These are phyloP conservation scores for Xylaria sp. DNA, from an alignment of 2,329 filamentous ascomycete genomes.

Conservation along the genomic window DNA sequence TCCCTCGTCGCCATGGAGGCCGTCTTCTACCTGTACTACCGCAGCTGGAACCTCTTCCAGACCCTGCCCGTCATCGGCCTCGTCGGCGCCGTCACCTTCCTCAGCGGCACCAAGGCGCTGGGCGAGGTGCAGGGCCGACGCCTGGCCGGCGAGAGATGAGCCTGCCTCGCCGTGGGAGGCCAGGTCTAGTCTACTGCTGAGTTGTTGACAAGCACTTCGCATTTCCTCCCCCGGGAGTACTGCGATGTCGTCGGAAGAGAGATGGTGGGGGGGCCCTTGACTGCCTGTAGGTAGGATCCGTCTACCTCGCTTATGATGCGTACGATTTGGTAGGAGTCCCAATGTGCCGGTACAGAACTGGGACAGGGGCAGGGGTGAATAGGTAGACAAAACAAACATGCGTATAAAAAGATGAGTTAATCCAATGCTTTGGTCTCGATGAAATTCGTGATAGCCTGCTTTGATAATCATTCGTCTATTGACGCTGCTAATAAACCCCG, in stretches of 20 bases:
- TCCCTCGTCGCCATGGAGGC: constrained; percentile 87
- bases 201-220: too few relatives aligned
- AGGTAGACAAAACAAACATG: neutral
- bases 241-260: too few relatives aligned
- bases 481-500: too few relatives aligned
- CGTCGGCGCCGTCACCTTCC: constrained; percentile 71
- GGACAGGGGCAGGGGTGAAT: neutral
- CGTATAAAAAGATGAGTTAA: neutral
- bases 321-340: neutral
- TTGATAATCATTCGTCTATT: neutral
- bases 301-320: neutral
- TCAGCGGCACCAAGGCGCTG: constrained; percentile 87
- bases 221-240: too few relatives aligned
- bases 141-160: constrained; percentile 65
- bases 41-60: constrained; percentile 89
- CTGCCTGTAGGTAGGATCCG: too few relatives aligned
- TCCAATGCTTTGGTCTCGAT: neutral
- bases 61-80: constrained; percentile 72
- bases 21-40: constrained; percentile 95
- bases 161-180: too few relatives aligned
- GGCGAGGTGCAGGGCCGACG: constrained; percentile 90
- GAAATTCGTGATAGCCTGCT: neutral
- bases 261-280: too few relatives aligned
- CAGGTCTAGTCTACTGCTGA: too few relatives aligned
- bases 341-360: neutral